These are phyloP conservation scores for Cylindrodendrum hubeiense DNA, from an alignment of 2,329 filamentous ascomycete species.

Conservation along the genomic window DNA sequence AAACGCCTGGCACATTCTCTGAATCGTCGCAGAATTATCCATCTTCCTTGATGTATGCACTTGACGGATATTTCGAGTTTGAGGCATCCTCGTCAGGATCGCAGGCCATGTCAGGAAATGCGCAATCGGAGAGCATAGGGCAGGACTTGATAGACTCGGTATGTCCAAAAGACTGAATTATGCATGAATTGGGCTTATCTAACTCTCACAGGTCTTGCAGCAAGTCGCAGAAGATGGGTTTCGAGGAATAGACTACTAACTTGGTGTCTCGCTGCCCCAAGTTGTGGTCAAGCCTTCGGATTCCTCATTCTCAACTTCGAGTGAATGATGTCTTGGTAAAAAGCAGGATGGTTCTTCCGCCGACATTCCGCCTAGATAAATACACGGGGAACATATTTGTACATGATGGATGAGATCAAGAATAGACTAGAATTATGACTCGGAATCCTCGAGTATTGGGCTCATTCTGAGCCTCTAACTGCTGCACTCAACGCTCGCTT, in stretches of 20 bases:
- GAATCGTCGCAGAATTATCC: background rate
- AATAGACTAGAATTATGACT: background rate
- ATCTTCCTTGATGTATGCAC: background rate
- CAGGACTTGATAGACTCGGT: slow-evolving; percentile 21
- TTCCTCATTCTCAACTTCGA: background rate
- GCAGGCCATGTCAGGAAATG: background rate
- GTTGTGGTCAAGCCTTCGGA: fast-evolving
- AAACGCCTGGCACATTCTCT: background rate
- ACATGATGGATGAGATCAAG: too few relatives aligned
- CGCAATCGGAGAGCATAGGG: background rate
- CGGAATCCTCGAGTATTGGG: too few relatives aligned
- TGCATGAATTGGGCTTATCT: background rate
- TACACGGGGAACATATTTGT: too few relatives aligned
- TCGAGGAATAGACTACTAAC: slow-evolving; percentile 4
- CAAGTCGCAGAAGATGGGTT: slow-evolving; percentile 12
- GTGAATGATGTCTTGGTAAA: background rate
- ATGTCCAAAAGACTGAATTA: background rate
- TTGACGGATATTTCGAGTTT: slow-evolving; percentile 26
- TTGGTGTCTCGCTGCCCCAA: background rate
- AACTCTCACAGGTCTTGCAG: slow-evolving; percentile 6
- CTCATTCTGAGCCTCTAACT: too few relatives aligned
- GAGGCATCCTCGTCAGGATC: slow-evolving; percentile 4
- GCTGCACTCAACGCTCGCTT: too few relatives aligned
- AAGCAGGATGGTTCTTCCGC: too few relatives aligned
- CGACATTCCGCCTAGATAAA: too few relatives aligned